A percentile compares a stretch with the other conserved stretches of the same genome.
Evolutionary conservation across 2,329 filamentous ascomycete species (phyloP).

Genomic region (Cercospora nicotianae): DNA sequence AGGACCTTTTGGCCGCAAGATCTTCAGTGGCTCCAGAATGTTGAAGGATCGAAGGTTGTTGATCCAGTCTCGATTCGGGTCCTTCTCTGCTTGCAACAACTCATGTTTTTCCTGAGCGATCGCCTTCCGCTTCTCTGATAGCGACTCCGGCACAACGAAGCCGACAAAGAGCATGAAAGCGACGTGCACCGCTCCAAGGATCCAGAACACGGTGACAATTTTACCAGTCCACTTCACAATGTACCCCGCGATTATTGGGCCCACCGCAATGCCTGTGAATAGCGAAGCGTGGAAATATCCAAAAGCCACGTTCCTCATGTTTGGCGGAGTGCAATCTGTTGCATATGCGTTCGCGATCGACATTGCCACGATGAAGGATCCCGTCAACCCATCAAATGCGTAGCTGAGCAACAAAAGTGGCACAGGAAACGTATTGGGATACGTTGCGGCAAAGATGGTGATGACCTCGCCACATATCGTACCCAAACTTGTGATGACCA

Average conservation of each 20-base stretch:
- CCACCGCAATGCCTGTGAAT: constrained; percentile 84
- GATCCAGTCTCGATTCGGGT: constrained; percentile 46
- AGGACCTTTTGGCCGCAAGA: constrained; percentile 71
- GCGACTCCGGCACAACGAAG: constrained; percentile 77
- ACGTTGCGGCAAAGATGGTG: constrained; percentile 74
- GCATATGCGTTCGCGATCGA: constrained; percentile 82
- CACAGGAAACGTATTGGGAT: constrained; percentile 70
- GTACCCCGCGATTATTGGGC: constrained; percentile 77
- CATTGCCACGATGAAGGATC: constrained; percentile 84
- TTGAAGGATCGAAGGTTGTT: constrained; percentile 55
- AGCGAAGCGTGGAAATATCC: constrained; percentile 88
- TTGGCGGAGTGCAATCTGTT: constrained; percentile 81
- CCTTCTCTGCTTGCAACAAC: constrained; percentile 37
- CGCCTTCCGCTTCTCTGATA: constrained; percentile 70
- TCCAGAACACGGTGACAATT: constrained; percentile 80
- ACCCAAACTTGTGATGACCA: constrained; percentile 73
- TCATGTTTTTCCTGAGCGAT: constrained; percentile 68
- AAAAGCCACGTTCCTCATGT: constrained; percentile 76
- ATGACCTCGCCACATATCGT: constrained; percentile 72
- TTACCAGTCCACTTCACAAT: constrained; percentile 74
- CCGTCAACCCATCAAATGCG: constrained; percentile 77
- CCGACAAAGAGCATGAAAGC: constrained; percentile 72
- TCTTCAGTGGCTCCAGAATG: constrained; percentile 72
- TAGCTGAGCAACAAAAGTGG: constrained; percentile 76
- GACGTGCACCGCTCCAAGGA: constrained; percentile 69